Evolutionary conservation across 2,329 filamentous ascomycete species (phyloP), one percentile per base, ranked within the genome.

Genomic region (Ophiostoma pallidulum): DNA sequence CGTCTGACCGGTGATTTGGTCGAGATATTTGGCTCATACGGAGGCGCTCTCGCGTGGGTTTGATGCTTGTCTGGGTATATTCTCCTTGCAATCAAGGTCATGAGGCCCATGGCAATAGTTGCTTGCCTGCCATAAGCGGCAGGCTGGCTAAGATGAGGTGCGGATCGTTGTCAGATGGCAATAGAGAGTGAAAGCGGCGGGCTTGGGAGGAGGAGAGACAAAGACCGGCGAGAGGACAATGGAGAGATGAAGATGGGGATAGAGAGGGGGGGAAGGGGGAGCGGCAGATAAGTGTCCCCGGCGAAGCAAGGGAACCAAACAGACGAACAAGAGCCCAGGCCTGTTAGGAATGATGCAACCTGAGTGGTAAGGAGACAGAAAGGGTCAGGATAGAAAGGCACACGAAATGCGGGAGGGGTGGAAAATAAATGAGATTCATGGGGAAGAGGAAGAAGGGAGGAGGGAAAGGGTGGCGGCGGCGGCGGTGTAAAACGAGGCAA

Each of bases 71-170:
- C 53, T 14, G 50, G 37, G 19, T 51, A 38, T 12, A 53, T 31
- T 42, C 56, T 61, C 37, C 51, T 57, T 5, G 56, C 53, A 31
- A 64, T 41, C 29, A 64, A 59, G 53, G 57, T 59, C 39, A 64
- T 50, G 45, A 64, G 52, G 45, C 62, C 62, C 62, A 64, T 64
- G 41, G 41, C 55, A 41, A 37, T 40, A 10, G 35, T 33, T 38
- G 32, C n/a, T 20, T 29, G 38, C 35, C 50, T 56, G 53, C 54
- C 54, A 55, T 56, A 51, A 19, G 47, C 41, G 32, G 50, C 38
- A 41, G 49, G 26, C 20, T 45, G 28, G 24, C 31, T 22, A 35
- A 28, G 40, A 19, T 33, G 29, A 37, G 29, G 38, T 31, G 18
- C 12, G 24, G 31, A 18, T 16, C 19, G 20, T n/a, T n/a, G n/a